Conservation (phyloP, 768 basidiomycete species). For the Termitomyces sp. region DNA sequence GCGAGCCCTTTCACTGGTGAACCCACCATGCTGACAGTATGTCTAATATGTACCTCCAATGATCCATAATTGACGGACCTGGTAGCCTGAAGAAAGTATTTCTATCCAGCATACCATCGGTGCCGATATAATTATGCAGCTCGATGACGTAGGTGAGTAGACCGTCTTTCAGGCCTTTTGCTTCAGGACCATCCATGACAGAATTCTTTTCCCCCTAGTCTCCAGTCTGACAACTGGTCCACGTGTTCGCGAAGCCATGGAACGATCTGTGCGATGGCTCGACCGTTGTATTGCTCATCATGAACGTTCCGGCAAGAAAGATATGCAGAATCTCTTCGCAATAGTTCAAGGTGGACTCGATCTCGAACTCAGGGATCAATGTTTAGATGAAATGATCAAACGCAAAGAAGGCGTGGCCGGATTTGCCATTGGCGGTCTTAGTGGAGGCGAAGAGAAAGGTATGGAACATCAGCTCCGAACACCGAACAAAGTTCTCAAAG, state of each 20-base stretch:
- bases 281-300: slow-evolving; percentile 83
- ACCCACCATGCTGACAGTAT: slow-evolving; percentile 82
- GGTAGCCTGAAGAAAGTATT: slow-evolving; percentile 86
- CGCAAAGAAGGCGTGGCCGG: slow-evolving; percentile 77
- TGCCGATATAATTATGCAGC: slow-evolving; percentile 92
- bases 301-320: slow-evolving; percentile 55
- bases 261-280: slow-evolving; percentile 83
- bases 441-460: slow-evolving; percentile 93
- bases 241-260: slow-evolving; percentile 85
- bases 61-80: slow-evolving; percentile 1
- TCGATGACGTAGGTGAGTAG: slow-evolving; percentile 81
- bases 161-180: not conserved
- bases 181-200: not conserved
- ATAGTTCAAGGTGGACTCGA: slow-evolving; percentile 90
- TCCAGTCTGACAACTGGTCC: slow-evolving; percentile 76
- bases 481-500: not conserved
- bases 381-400: slow-evolving; percentile 77
- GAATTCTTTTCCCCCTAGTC: slow-evolving; percentile 37
- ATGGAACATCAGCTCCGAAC: slow-evolving; percentile 5
- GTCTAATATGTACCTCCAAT: slow-evolving; percentile 15
- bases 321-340: slow-evolving; percentile 81
- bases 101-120: slow-evolving; percentile 88
- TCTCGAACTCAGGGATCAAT: slow-evolving; percentile 61
- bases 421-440: slow-evolving; percentile 87
- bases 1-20: slow-evolving; percentile 82